Base-by-base conservation (phyloP, 805 yeast species). In the Suhomyces faveliae region DNA sequence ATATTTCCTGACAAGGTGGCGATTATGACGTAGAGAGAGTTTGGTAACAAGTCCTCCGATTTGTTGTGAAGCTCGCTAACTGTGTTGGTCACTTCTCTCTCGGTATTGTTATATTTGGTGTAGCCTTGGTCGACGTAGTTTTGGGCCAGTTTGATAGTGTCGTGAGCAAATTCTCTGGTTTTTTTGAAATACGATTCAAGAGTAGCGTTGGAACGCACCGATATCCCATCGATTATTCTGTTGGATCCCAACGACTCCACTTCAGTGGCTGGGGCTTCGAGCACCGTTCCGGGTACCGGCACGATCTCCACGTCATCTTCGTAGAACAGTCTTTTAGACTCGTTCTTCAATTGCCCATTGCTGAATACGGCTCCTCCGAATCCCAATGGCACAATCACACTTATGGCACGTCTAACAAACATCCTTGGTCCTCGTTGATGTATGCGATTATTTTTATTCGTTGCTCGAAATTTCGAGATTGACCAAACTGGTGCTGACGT, bases 1-100 rank as follows among this genome's bases (percentile, higher is more conserved):
- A 89, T 83, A 40, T 85, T 78, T 33, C 96, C 96, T 6, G 89
- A 69, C 46, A 89, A 72, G 2, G 81, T 76, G 11, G 89, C 90
- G 23, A 88, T 78, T 8, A 81, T 61, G 35, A 89, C 74, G 62
- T 87, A 89, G 24, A 87, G 65, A 3, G 83, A 67, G 52, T 85
- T 85, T 11, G 96, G 94, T 43, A 86, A 73, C 43, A 88, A 66
- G 42, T 81, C 87, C 68, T 89, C 96, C 37, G 74, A 66, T 55
- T 71, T 79, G 51, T 79, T 74, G 62, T 84, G 89, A 54, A 89
- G 74, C 12, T 74, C 73, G 22, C 90, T 74, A 9, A 87, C 64
- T 1, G 92, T 84, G 24, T 73, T 62, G 7, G 87, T 77, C 43
- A 87, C 81, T 47, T 76, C 69, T 58, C 84, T 77, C 68, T 89